These are phyloP conservation scores for Acanthamoeba sp. DNA, from an alignment of 208 protist species.

Conservation along the genomic window DNA sequence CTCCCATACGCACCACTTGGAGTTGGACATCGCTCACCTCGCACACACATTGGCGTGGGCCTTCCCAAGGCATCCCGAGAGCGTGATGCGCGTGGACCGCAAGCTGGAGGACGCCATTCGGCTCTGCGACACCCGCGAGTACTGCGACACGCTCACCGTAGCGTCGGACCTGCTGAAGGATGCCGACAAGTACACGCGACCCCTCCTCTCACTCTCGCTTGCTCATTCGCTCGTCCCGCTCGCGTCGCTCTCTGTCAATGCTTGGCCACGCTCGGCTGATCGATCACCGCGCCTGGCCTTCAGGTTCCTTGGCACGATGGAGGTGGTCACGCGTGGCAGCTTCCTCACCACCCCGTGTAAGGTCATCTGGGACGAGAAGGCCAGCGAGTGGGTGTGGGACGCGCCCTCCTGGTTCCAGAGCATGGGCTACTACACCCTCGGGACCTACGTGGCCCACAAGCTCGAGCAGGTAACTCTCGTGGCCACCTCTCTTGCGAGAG, in stretches of 20 bases:
- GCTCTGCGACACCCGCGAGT: constrained; percentile 70
- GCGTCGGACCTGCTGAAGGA: constrained; percentile 60
- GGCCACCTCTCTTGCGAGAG: neutral
- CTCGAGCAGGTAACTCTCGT: constrained; percentile 62
- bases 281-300: too few relatives aligned
- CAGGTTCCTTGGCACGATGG: constrained; percentile 68
- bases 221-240: too few relatives aligned
- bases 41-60: too few relatives aligned
- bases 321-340: constrained; percentile 62
- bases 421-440: constrained; percentile 75
- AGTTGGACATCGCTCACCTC: too few relatives aligned
- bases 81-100: constrained; percentile 55
- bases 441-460: constrained; percentile 70
- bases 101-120: constrained; percentile 69
- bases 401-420: constrained; percentile 50
- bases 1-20: neutral
- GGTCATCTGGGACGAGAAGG: constrained; percentile 67
- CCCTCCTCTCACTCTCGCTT: neutral
- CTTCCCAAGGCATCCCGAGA: constrained; percentile 35
- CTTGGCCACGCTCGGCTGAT: neutral
- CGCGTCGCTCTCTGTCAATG: too few relatives aligned
- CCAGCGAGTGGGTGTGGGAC: constrained; percentile 69
- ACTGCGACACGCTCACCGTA: constrained; percentile 73
- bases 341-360: constrained; percentile 43
- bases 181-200: constrained; percentile 35